Conservation (phyloP, 176 grass and related monocot genomes). For the Oryza brachyantha region DNA sequence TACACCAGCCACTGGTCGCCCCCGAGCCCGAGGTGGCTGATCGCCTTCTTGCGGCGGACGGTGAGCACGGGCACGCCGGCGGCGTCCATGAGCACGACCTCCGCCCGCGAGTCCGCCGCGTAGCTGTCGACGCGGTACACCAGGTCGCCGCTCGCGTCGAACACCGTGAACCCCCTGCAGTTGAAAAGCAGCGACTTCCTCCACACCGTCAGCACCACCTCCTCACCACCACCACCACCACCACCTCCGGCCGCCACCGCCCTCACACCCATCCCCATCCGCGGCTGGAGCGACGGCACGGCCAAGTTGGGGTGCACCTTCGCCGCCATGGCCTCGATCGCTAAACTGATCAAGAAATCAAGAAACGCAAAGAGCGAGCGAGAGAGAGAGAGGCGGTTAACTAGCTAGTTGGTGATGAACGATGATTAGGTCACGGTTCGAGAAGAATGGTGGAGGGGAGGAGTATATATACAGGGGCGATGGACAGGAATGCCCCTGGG, state of each 20-base stretch:
- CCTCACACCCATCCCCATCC: neutral
- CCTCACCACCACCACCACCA: slow-evolving; percentile 1
- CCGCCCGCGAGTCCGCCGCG: slow-evolving; percentile 57
- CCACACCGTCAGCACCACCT: slow-evolving; percentile 82
- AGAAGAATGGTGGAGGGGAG: slow-evolving; percentile 7
- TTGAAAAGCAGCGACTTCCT: slow-evolving; percentile 89
- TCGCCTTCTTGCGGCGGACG: slow-evolving; percentile 72
- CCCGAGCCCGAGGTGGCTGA: slow-evolving; percentile 31
- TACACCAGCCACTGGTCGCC: slow-evolving; percentile 70
- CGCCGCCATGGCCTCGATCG: slow-evolving; percentile 33
- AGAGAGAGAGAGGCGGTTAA: neutral
- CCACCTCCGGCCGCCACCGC: neutral
- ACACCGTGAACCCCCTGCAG: slow-evolving; percentile 78
- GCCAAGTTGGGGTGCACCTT: slow-evolving; percentile 53
- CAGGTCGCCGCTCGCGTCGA: slow-evolving; percentile 70
- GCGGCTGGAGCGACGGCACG: slow-evolving; percentile 7
- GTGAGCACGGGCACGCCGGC: slow-evolving; percentile 60
- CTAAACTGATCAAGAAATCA: neutral
- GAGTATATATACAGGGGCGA: slow-evolving; percentile 25
- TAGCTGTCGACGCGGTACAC: slow-evolving; percentile 93
- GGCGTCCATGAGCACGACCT: slow-evolving; percentile 91
- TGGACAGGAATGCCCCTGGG: slow-evolving; percentile 44
- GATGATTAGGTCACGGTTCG: slow-evolving; percentile 28
- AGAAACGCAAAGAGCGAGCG: neutral
- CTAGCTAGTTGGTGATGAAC: neutral